Conservation (phyloP, 257 asterid species). For the Solanum virginianum region DNA sequence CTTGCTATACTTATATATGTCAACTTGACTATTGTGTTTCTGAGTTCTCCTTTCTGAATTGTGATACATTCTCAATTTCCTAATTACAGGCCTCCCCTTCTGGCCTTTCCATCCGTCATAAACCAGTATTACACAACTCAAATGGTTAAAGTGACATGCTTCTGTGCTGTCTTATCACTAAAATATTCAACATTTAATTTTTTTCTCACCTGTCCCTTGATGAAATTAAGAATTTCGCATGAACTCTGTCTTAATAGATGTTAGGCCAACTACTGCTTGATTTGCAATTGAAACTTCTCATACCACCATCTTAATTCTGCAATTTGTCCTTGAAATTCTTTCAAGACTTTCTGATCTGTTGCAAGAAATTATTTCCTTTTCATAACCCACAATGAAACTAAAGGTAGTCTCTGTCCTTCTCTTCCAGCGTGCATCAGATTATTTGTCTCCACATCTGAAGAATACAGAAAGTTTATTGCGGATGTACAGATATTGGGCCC, state of each 20-base stretch:
- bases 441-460: slow-evolving; percentile 60
- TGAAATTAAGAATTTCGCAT: not conserved
- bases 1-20: not conserved
- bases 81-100: not conserved
- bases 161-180: not conserved
- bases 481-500: slow-evolving; percentile 79
- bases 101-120: not conserved
- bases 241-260: not conserved
- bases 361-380: not conserved
- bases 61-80: not conserved
- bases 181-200: not conserved
- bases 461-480: slow-evolving; percentile 47
- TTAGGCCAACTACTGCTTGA: not conserved
- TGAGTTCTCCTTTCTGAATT: not conserved
- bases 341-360: not conserved
- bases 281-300: not conserved
- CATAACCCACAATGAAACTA: not conserved
- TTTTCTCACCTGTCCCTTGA: not conserved
- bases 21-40: not conserved
- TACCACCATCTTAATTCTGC: not conserved
- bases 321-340: not conserved
- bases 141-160: not conserved
- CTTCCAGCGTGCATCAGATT: slow-evolving; percentile 80
- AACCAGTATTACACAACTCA: not conserved
- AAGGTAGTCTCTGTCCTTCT: not conserved